Conservation (phyloP, 2,329 filamentous ascomycete genomes). For the Ophiostoma himal-ulmi region DNA sequence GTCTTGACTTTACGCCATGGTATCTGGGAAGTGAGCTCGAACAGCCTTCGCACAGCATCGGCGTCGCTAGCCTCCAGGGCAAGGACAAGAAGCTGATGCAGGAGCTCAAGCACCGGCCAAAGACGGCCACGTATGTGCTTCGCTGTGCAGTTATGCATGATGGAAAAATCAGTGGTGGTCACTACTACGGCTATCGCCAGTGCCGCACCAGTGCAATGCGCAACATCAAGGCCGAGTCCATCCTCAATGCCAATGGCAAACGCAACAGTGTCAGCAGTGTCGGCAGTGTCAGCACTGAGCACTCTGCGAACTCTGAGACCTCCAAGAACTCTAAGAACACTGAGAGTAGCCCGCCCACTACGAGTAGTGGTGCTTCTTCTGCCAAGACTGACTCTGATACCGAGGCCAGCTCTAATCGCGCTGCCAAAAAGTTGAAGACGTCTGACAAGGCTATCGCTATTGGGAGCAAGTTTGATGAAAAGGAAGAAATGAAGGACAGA, state of each 20-base stretch:
- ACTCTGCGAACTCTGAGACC: too few relatives aligned
- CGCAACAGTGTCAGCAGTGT: not conserved
- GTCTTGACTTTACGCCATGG: slow-evolving; percentile 75
- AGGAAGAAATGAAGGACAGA: not conserved
- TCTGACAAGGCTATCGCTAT: not conserved
- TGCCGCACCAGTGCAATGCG: not conserved
- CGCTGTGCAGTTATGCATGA: not conserved
- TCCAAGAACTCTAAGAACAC: too few relatives aligned
- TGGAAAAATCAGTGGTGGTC: not conserved
- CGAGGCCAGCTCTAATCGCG: not conserved
- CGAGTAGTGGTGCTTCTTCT: not conserved
- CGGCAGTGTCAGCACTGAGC: too few relatives aligned
- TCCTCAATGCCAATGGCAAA: not conserved
- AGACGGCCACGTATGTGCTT: not conserved
- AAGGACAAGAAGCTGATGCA: not conserved
- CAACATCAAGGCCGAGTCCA: not conserved
- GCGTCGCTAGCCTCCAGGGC: not conserved
- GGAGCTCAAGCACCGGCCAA: not conserved
- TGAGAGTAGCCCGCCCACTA: too few relatives aligned
- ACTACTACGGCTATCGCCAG: not conserved
- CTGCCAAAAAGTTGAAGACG: not conserved
- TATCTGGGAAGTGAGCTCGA: slow-evolving; percentile 54
- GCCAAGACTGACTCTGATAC: not conserved
- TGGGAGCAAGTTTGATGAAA: not conserved
- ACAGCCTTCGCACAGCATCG: not conserved